Evolutionary conservation across 179 eudicot species (phyloP), one percentile per base, ranked within the genome.

Genomic region (Silene vulgaris): DNA sequence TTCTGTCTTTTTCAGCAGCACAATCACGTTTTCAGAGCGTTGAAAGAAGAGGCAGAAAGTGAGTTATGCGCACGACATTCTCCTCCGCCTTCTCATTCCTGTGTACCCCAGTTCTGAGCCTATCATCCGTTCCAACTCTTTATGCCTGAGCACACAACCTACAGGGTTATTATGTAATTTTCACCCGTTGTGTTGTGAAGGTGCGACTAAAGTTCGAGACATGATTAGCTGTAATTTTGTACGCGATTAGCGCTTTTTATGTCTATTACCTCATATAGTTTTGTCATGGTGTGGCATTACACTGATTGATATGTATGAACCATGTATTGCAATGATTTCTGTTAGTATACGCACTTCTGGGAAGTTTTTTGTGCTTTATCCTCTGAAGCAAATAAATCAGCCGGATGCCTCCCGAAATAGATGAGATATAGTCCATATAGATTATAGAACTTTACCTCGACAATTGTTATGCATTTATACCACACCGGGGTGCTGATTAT

Each of bases 61-160:
- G 26, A 60, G 64, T 60, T 23, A 63, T 9, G 16, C 67, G 0
- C 13, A 63, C 35, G 5, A 23, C 64, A 21, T 63, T 14, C 35
- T 63, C 16, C 67, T 63, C 69, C 45, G 19, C 14, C 69, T 28
- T 65, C 69, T 29, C 20, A 29, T 29, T 29, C 69, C 43, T 60
- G 20, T 17, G 19, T 17, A 60, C 19, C 20, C 8, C 12, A 60
- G 60, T 54, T 54, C 60, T 54, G 13, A 65, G 69, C 69, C 16
- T 30, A 65, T 16, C 43, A 30, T 30, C 35, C 9, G 37, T 32
- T 14, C 60, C 60, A 56, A 29, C 69, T 65, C 45, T 28, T n/a
- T 5, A 17, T 0, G 1, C n/a, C 19, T 1, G 69, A 29, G 37
- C n/a, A 65, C 69, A 65, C 43, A 65, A 65, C 35, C 11, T 65